phyloP scores from a whole-genome alignment of 1,284 basidiomycete genomes.

The Grifola frondosa region DNA sequence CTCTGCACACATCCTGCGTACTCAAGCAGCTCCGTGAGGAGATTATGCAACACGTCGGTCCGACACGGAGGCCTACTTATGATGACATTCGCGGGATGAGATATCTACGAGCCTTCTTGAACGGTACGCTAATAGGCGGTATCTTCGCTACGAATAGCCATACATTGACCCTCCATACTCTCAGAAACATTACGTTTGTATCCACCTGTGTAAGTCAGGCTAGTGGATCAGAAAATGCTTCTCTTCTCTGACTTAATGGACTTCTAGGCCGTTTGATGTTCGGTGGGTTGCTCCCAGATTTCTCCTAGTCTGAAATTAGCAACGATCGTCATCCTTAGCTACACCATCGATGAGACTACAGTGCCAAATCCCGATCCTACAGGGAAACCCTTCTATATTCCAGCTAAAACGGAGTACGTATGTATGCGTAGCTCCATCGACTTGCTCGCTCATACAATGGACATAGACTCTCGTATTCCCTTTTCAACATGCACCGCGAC shows the following conservation, averaged over 20 bases:
- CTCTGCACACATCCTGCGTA: slow-evolving; percentile 39
- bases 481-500: slow-evolving; percentile 26
- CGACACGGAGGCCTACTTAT: slow-evolving; percentile 33
- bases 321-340: slow-evolving; percentile 1
- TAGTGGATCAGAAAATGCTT: background rate
- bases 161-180: too few relatives aligned
- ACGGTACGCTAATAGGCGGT: slow-evolving; percentile 6
- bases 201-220: slow-evolving; percentile 32
- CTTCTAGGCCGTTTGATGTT: slow-evolving; percentile 21
- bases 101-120: slow-evolving; percentile 34
- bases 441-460: background rate
- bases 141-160: background rate
- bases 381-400: slow-evolving; percentile 23
- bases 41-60: slow-evolving; percentile 35
- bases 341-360: slow-evolving; percentile 11
- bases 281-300: slow-evolving; percentile 5
- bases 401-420: slow-evolving; percentile 18
- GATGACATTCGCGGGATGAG: slow-evolving; percentile 38
- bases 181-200: slow-evolving; percentile 28
- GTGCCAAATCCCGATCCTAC: slow-evolving; percentile 14
- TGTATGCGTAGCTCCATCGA: background rate
- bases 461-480: slow-evolving; percentile 19
- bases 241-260: slow-evolving; percentile 26
- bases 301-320: background rate
- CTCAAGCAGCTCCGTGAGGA: slow-evolving; percentile 38